phyloP scores from a whole-genome alignment of 129 eudicot genomes.

The Mikania micrantha region DNA sequence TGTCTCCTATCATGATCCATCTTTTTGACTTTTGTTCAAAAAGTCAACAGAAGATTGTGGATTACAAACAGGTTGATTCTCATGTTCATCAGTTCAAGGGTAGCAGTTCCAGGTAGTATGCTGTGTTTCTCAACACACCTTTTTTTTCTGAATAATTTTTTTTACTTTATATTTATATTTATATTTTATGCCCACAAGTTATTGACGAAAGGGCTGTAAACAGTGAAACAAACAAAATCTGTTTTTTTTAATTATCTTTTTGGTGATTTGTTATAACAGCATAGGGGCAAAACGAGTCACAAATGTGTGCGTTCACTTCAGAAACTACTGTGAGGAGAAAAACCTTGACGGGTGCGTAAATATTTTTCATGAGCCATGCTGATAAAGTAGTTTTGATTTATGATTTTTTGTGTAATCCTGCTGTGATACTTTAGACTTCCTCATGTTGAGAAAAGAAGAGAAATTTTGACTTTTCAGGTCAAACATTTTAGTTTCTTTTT shows the following conservation, averaged over 20 bases:
- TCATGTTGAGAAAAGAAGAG: not conserved
- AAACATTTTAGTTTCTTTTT: not conserved
- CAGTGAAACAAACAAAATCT: not conserved
- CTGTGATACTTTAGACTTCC: not conserved
- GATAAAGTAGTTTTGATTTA: not conserved
- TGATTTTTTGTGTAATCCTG: not conserved
- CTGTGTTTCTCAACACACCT: not conserved
- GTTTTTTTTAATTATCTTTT: not conserved
- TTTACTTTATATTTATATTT: too few relatives aligned
- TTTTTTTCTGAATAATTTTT: not conserved
- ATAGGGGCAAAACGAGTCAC: slow-evolving; percentile 67
- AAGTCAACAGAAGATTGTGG: slow-evolving; percentile 62
- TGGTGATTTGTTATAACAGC: slow-evolving; percentile 31
- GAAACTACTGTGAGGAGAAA: slow-evolving; percentile 52
- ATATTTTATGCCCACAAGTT: not conserved
- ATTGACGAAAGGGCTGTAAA: not conserved
- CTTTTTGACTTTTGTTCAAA: slow-evolving; percentile 12
- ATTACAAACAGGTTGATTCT: slow-evolving; percentile 76
- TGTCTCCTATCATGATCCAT: not conserved
- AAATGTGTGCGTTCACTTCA: slow-evolving; percentile 46
- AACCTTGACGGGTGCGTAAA: slow-evolving; percentile 50
- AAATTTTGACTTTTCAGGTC: not conserved
- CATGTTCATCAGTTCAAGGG: slow-evolving; percentile 79
- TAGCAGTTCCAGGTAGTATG: slow-evolving; percentile 64
- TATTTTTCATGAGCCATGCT: not conserved